Evolutionary conservation across 805 yeast genomes (phyloP), one percentile per base, ranked within the genome.

Genomic region (Kluyveromyces starmeri): DNA sequence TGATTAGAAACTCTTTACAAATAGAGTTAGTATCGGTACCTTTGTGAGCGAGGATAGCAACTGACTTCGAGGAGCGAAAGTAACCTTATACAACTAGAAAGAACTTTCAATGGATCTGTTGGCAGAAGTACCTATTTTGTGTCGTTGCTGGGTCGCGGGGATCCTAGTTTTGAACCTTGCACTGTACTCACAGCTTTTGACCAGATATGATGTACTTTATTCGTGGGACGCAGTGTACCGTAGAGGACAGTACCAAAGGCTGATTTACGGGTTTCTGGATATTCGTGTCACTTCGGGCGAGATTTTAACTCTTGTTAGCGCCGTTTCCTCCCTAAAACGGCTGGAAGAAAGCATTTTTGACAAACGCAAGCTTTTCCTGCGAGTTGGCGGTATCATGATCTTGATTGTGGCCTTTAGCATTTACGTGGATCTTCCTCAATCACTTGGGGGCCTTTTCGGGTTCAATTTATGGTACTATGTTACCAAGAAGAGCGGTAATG

Each of bases 201-300:
- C 54, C 18, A 38, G 45, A 7, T 38, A 51, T 5, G 62, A 59
- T 41, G 45, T 58, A 15, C 46, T 52, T 20, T 67, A 61, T 39
- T 52, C 61, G 10, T 53, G 45, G 28, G 68, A 64, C 20, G 46
- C 56, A 13, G 69, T 61, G 6, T 66, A 66, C 44, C 45, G 48
- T 15, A 61, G 57, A 28, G 58, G 58, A 6, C 64, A 64, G 33
- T 55, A 57, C 28, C 57, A 59, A 50, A 43, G 70, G 32, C 35
- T 68, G 20, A 9, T 65, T 2, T 58, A 65, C 25, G 55, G 67
- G 1, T 40, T 67, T 16, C 42, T 67, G 7, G 60, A 67, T 40
- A 54, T 53, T 36, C 73, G 71, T 0, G 38, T 43, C 11, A 48
- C 26, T 7, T 14, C 26, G n/a, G 26, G 13, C 7, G 7, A n/a